Conservation (phyloP, 2,329 filamentous ascomycete species). For the Penicillium concentricum region DNA sequence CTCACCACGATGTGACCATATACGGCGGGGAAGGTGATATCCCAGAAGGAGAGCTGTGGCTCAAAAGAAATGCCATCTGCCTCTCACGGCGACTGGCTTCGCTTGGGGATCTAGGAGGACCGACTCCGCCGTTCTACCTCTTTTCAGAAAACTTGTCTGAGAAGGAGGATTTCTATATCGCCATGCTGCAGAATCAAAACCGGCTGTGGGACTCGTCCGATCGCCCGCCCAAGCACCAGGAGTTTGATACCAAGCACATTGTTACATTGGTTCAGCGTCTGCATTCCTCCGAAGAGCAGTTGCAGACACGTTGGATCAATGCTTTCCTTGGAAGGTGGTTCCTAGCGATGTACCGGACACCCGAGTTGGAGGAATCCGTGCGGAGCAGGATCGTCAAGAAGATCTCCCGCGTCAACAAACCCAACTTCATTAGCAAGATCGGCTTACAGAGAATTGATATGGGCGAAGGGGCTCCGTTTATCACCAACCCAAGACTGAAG, state of each 20-base stretch:
- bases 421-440: constrained; percentile 82
- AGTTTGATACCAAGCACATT: constrained; percentile 81
- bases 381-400: constrained; percentile 91
- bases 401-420: constrained; percentile 88
- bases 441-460: constrained; percentile 80
- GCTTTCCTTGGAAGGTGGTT: constrained; percentile 86
- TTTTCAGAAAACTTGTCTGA: constrained; percentile 95
- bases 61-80: constrained; percentile 88
- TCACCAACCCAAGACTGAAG: constrained; percentile 83
- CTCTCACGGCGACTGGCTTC: constrained; percentile 64
- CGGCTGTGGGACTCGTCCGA: constrained; percentile 59
- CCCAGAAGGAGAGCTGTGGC: constrained; percentile 89
- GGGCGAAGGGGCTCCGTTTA: constrained; percentile 80
- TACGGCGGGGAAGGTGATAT: constrained; percentile 77
- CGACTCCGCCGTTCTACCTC: constrained; percentile 82
- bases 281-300: constrained; percentile 86
- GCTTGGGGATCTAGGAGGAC: constrained; percentile 53
- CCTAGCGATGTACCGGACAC: constrained; percentile 80
- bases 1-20: constrained; percentile 77
- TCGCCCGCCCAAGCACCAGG: constrained; percentile 65
- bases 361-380: constrained; percentile 75
- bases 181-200: constrained; percentile 80
- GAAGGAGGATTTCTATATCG: constrained; percentile 98
- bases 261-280: constrained; percentile 85
- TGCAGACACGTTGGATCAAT: constrained; percentile 92